A percentile compares a stretch with the other conserved stretches of the same genome.
Conservation (phyloP, 176 grass and related monocot species). For the Triticum aestivum region DNA sequence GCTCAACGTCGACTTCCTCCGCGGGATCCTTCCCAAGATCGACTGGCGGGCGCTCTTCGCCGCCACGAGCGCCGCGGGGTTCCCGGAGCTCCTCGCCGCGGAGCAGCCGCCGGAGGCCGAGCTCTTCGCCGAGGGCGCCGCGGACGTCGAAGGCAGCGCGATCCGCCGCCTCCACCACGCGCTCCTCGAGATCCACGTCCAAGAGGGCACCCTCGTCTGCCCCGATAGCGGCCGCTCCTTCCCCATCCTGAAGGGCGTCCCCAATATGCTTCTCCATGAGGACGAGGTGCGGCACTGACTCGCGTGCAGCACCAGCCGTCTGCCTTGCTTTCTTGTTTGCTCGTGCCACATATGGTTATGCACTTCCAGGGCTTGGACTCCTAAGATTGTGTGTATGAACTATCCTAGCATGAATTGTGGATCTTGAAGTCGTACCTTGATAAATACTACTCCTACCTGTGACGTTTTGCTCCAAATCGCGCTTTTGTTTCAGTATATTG, state of each 20-base stretch:
- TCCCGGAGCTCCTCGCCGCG: slow-evolving; percentile 49
- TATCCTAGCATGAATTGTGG: slow-evolving; percentile 12
- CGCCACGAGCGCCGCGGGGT: slow-evolving; percentile 51
- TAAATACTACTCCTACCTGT: neutral
- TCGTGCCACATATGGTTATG: slow-evolving; percentile 5
- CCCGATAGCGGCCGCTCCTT: slow-evolving; percentile 73
- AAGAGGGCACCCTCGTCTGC: slow-evolving; percentile 86
- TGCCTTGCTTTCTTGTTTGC: neutral
- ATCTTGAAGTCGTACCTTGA: neutral
- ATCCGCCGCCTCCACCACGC: slow-evolving; percentile 83
- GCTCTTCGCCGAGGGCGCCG: slow-evolving; percentile 64
- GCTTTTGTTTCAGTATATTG: neutral
- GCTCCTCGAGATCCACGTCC: slow-evolving; percentile 81
- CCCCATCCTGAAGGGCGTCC: slow-evolving; percentile 88
- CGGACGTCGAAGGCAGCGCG: slow-evolving; percentile 47
- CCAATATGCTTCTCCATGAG: slow-evolving; percentile 98
- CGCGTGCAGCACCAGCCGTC: neutral
- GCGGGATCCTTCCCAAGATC: slow-evolving; percentile 82
- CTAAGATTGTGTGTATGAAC: slow-evolving; percentile 22
- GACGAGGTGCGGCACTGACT: slow-evolving; percentile 66
- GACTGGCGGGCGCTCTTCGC: slow-evolving; percentile 76
- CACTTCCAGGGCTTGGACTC: neutral
- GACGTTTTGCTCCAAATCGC: neutral
- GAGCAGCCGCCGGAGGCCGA: slow-evolving; percentile 53
- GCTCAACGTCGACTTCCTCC: slow-evolving; percentile 93